phyloP scores from a whole-genome alignment of 306 rosid genomes.

The Pyrus pyrifolia region DNA sequence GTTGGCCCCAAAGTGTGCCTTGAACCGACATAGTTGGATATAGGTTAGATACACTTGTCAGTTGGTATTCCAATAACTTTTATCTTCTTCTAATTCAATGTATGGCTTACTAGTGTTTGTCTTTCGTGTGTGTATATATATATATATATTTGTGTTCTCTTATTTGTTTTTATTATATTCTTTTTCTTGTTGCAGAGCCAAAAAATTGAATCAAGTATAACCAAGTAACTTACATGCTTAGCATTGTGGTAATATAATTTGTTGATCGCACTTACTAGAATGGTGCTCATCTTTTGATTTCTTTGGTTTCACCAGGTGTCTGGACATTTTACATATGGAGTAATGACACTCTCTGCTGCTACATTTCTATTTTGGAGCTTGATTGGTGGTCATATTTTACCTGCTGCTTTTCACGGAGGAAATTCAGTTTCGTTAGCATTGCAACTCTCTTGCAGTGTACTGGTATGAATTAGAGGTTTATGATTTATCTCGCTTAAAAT shows the following conservation, averaged over 20 bases:
- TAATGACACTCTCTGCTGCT: slow-evolving; percentile 80
- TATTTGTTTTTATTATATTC: not conserved
- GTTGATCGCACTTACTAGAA: not conserved
- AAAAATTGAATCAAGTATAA: not conserved
- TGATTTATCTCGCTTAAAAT: not conserved
- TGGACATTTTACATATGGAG: slow-evolving; percentile 96
- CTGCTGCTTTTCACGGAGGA: slow-evolving; percentile 61
- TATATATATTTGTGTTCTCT: not conserved
- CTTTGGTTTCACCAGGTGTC: slow-evolving; percentile 57
- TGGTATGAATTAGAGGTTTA: slow-evolving; percentile 50
- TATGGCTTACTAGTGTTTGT: not conserved
- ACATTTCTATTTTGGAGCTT: slow-evolving; percentile 83
- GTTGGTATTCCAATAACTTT: not conserved
- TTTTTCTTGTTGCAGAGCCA: not conserved
- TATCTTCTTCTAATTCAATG: not conserved
- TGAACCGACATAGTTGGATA: not conserved
- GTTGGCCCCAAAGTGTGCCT: not conserved
- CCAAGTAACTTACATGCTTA: not conserved
- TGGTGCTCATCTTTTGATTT: not conserved
- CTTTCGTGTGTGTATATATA: not conserved
- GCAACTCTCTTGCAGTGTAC: slow-evolving; percentile 96
- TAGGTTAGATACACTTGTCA: not conserved
- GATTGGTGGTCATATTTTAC: slow-evolving; percentile 60
- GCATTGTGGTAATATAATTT: not conserved
- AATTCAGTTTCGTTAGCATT: slow-evolving; percentile 79